Base-by-base conservation (phyloP, 805 yeast species). In the Nakazawaea ernobii region DNA sequence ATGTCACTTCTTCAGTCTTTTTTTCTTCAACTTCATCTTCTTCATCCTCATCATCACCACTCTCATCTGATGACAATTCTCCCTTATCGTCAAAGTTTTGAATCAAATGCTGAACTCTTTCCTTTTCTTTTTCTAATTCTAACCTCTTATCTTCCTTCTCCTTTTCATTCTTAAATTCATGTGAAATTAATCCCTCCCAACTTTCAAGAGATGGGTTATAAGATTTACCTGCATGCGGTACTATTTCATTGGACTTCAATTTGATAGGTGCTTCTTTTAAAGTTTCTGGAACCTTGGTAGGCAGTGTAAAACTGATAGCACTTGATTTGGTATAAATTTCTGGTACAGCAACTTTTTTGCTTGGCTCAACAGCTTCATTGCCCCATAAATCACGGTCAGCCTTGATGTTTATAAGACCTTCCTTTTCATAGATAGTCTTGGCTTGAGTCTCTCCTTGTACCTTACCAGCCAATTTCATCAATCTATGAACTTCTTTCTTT, bases 221-320 rank as follows among this genome's bases (percentile, higher is more conserved):
- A 2, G 98, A 91, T 62, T 85, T 86, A 47, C 98, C 98, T 1
- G 84, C 94, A 56, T 84, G 83, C 10, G 96, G 90, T 3, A 81
- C 48, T 1, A 55, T 63, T 15, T 72, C 81, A 41, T 67, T 57
- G n/a, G 73, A 73, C 49, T 70, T 74, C 14, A 87, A 76, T 37
- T 57, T 56, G n/a, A 81, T 61, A 1, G 95, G 83, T 2, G 68
- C 68, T 30, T 67, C 63, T 41, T 63, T 70, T 53, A 82, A 56
- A 2, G 91, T 83, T 26, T 61, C 62, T 11, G 94, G 92, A 4
- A 65, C 69, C 5, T 61, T 62, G 3, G 75, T 73, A 5, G 88
- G 78, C 32, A 67, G 65, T 2, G 85, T 73, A 62, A 77, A 70
- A 32, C 83, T 70, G 8, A 53, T 51, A 17, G 61, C 55, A 51